A percentile compares a stretch with the other conserved stretches of the same genome.
These are phyloP conservation scores for Coemansia sp. DNA, from an alignment of 192 early-diverging fungal species.

Conservation along the genomic window DNA sequence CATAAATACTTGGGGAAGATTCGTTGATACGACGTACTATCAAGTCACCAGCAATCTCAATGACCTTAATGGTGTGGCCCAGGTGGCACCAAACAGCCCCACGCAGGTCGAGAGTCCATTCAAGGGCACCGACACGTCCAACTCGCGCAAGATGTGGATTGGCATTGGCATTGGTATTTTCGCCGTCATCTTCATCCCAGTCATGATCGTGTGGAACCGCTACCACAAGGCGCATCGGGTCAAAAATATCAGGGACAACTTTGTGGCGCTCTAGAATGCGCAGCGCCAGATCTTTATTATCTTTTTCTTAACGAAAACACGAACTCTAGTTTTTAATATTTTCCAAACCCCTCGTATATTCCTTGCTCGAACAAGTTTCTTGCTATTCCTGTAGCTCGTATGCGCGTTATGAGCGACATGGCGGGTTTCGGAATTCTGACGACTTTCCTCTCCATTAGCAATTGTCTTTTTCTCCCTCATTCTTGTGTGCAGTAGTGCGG, in stretches of 20 bases:
- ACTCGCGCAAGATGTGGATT: conserved; percentile 48
- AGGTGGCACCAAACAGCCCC: conserved; percentile 35
- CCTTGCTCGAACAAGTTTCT: no score
- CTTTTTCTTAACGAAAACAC: no score
- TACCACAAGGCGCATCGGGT: conserved; percentile 8
- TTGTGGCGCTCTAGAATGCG: conserved; percentile 21
- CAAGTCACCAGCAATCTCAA: conserved; percentile 29
- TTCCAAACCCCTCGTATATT: no score
- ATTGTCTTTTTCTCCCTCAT: no score
- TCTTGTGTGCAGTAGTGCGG: not conserved
- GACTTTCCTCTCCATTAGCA: not conserved
- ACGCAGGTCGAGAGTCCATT: conserved; percentile 44
- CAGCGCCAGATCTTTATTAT: no score
- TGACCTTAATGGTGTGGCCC: conserved; percentile 33
- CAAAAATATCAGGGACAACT: conserved; percentile 33
- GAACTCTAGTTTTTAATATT: no score
- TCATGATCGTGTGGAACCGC: conserved; percentile 28
- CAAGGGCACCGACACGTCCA: conserved; percentile 24
- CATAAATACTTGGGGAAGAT: conserved; percentile 25
- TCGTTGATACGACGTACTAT: conserved; percentile 31
- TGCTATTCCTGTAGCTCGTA: no score
- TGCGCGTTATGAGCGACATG: no score
- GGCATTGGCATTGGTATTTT: conserved; percentile 38
- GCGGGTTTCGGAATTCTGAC: no score
- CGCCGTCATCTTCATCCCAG: conserved; percentile 21